Conservation (phyloP, 176 grass and related monocot species). For the Carex pumila region DNA sequence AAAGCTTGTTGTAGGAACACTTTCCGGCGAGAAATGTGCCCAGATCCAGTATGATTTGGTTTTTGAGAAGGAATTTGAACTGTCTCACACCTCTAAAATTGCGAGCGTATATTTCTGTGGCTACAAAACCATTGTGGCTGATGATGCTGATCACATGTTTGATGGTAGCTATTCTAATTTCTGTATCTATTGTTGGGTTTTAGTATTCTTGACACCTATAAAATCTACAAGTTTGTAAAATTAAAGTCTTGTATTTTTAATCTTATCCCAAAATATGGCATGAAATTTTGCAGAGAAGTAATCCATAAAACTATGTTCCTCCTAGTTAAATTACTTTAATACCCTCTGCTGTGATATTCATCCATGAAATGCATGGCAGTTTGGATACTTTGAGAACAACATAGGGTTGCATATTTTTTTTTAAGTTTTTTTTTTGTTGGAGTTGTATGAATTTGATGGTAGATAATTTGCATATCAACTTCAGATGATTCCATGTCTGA, state of each 20-base stretch:
- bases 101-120: constrained; percentile 63
- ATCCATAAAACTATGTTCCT: neutral
- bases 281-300: neutral
- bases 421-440: constrained; percentile 2
- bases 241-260: neutral
- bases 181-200: neutral
- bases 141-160: constrained; percentile 56
- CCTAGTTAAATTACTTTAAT: constrained; percentile 8
- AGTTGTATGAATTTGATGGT: neutral
- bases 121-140: constrained; percentile 46
- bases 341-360: neutral
- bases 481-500: neutral
- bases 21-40: constrained; percentile 38
- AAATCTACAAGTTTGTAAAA: neutral
- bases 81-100: constrained; percentile 74
- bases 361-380: neutral
- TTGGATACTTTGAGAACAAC: neutral
- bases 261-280: constrained; percentile 19
- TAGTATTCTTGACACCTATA: constrained; percentile 14
- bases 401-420: neutral
- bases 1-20: constrained; percentile 71
- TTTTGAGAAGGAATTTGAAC: constrained; percentile 84
- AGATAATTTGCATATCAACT: neutral
- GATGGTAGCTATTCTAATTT: neutral
- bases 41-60: constrained; percentile 82